Evolutionary conservation across 2,329 filamentous ascomycete genomes (phyloP), one percentile per base, ranked within the genome.

Genomic region (Esteya vermicola): DNA sequence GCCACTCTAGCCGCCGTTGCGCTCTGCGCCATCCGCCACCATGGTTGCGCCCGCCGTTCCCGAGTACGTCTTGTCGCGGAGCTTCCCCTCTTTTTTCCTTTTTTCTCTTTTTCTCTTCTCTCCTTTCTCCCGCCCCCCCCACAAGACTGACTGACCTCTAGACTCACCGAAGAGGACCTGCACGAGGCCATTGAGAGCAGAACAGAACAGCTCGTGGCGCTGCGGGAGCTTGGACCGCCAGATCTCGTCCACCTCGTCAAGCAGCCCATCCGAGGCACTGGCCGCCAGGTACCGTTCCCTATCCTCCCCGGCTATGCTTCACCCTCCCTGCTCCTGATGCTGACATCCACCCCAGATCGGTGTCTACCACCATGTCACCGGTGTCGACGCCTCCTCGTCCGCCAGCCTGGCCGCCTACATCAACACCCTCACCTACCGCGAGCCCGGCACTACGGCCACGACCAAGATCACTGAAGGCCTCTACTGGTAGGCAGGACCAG

Each of bases 401-500:
- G 91, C 91, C 43, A 96, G 89, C 62, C 67, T 98, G 44, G 91
- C 91, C 31, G 91, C 91, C 51, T 98, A 98, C 62, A 93, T 98
- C 63, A 98, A 96, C 61, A 96, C 89, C 30, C 70, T 98, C 45
- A 95, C 88, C 34, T 93, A 95, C 62, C 81, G 81, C 48, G 83
- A 89, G 40, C 77, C 81, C 48, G 83, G 89, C 49, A 85, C 84
- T 56, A 70, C 81, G 12, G 70, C 69, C 41, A 67, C 68, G 45
- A 75, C 83, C 55, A 96, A 95, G 64, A 91, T 96, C 43, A 81
- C 86, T 9, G 91, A 93, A 48, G 91, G 91, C 6, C 70, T 94
- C 30, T 96, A 95, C 63, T 96, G 91, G 85, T 91, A 68, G 48
- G 70, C 42, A 37, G 6, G 23, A 9, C 6, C 23, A 18, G 18